Conservation (phyloP, 495 filamentous ascomycete genomes). For the Staphylotrichum longicolle region DNA sequence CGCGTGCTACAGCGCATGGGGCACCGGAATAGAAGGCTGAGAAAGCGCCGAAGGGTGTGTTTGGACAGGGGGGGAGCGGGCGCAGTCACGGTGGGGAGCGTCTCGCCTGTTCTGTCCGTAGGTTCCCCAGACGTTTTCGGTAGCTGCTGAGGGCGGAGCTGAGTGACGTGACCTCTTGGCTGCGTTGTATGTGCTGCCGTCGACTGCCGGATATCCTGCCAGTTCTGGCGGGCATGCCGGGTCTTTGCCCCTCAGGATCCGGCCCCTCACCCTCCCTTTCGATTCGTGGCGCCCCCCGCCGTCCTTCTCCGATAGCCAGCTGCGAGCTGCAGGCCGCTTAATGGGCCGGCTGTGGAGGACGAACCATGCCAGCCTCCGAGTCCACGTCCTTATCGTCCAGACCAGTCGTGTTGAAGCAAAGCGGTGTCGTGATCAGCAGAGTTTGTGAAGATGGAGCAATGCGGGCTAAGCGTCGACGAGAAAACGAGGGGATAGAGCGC, state of each 20-base stretch:
- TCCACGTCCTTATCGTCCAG: slow-evolving; percentile 10
- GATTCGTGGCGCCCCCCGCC: slow-evolving; percentile 22
- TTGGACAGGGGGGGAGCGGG: background rate
- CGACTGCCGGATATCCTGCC: slow-evolving; percentile 5
- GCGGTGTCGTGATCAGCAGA: background rate
- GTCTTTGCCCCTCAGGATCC: slow-evolving; percentile 3
- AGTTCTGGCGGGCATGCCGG: slow-evolving; percentile 17
- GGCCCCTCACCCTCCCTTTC: slow-evolving; percentile 15
- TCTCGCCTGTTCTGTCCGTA: background rate
- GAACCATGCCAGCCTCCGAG: slow-evolving; percentile 15
- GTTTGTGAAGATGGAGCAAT: background rate
- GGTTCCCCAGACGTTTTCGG: background rate
- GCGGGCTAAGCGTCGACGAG: background rate
- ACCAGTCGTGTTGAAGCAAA: background rate
- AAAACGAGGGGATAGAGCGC: background rate
- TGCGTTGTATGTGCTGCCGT: background rate
- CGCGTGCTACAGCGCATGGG: background rate
- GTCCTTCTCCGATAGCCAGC: slow-evolving; percentile 27
- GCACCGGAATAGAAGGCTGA: background rate
- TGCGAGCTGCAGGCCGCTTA: slow-evolving; percentile 27
- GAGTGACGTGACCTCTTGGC: slow-evolving; percentile 17
- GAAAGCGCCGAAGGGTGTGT: background rate
- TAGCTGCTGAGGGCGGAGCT: slow-evolving; percentile 4
- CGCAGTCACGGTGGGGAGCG: background rate
- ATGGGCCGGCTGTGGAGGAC: slow-evolving; percentile 10